Base-by-base conservation (phyloP, 2,329 filamentous ascomycete species). In the Trichoderma endophyticum region DNA sequence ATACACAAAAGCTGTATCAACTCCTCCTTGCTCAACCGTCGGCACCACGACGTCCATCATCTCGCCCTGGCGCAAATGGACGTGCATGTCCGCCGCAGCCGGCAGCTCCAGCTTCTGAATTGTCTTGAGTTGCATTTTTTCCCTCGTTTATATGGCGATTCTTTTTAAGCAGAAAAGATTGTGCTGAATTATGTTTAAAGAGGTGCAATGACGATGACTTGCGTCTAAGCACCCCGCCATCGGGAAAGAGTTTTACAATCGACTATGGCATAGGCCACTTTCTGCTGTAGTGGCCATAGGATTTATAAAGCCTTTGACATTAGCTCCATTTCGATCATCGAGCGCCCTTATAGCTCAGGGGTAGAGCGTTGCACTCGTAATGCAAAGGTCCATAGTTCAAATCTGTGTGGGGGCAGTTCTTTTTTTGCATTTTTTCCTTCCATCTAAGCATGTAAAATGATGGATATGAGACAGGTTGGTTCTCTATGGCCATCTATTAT, bases 51-150 rank as follows among this genome's bases (percentile, higher is more conserved):
- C 77, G 72, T 89, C 83, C 86, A 91, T 90, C 84, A 90, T 87
- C 72, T 87, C 84, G 24, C 87, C 91, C 80, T 93, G 89, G 34
- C 91, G 88, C 75, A 93, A 84, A 80, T 93, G 91, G 76, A 93
- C 91, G 77, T 91, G 89, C 82, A 92, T 89, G 80, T 92, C 90
- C 67, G 90, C 90, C 73, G 89, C 84, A 26, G 90, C 86, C 64
- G 89, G 89, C 77, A 92, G 84, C 82, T 89, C 86, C 57, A 87
- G 73, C 39, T 78, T 76, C 43, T 83, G 75, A 24, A 77, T 77
- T 26, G 77, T 75, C 73, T 79, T 81, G 34, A 83, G 75, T 34
- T 81, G 79, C 80, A 83, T 82, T 61, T 75, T 79, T 1, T 15
- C 5, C 1, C 14, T 12, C 8, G 48, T 36, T 30, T 21, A 6